Evolutionary conservation across 441 rosid species (phyloP).

Genomic region (Populus hybrid): DNA sequence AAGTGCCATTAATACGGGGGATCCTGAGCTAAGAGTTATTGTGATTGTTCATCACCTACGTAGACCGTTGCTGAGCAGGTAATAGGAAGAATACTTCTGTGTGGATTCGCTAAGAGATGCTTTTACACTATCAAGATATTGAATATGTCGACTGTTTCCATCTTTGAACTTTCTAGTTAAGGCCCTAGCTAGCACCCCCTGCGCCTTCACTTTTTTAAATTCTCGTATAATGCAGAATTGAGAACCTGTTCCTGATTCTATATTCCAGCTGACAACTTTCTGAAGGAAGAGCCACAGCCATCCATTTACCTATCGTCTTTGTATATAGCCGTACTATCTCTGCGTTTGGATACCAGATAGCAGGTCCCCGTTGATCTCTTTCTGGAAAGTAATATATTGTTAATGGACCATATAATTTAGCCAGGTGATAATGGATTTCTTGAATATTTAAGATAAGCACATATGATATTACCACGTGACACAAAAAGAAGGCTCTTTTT

Average conservation of each 20-base stretch:
- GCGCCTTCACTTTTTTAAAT: neutral
- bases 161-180: neutral
- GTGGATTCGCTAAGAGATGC: neutral
- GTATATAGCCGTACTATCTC: constrained; percentile 4
- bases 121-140: neutral
- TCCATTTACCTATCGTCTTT: constrained; percentile 4
- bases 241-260: constrained; percentile 20
- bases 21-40: neutral
- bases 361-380: constrained; percentile 1
- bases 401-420: neutral
- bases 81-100: neutral
- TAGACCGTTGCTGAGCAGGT: neutral
- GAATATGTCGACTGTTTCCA: neutral
- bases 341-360: neutral
- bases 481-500: neutral
- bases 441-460: neutral
- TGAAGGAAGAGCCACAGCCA: constrained; percentile 16
- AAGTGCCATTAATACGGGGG: neutral
- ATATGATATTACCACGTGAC: neutral
- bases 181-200: neutral
- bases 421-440: neutral
- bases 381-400: neutral
- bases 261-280: constrained; percentile 21
- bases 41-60: neutral
- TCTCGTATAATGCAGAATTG: neutral